Conservation (phyloP, 2,329 filamentous ascomycete species). For the Colletotrichum navitas region DNA sequence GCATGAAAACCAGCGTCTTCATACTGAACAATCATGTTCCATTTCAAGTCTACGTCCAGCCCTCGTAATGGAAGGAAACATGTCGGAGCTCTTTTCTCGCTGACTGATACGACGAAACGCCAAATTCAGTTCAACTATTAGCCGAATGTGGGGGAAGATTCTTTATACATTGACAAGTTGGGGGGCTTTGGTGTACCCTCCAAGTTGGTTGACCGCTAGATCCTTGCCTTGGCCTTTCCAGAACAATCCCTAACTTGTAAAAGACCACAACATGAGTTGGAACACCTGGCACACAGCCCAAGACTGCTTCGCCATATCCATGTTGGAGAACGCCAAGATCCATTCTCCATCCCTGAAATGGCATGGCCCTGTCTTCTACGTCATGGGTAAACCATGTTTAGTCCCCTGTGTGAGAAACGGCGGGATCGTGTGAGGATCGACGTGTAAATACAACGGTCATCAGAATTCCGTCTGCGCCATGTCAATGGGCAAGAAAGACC, state of each 20-base stretch:
- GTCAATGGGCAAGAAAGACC: not conserved
- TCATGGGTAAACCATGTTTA: not conserved
- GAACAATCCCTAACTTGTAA: not conserved
- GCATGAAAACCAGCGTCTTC: not conserved
- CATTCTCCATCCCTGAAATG: no score
- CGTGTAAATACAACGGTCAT: not conserved
- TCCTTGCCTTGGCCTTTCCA: not conserved
- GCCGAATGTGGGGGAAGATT: not conserved
- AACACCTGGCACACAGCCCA: not conserved
- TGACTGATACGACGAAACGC: not conserved
- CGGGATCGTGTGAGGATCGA: not conserved
- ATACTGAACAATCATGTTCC: not conserved
- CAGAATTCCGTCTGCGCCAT: no score
- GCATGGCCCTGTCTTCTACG: no score
- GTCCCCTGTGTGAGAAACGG: not conserved
- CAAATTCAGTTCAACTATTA: not conserved
- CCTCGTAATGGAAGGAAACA: not conserved
- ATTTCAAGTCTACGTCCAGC: not conserved
- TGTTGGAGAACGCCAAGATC: not conserved
- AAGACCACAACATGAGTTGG: not conserved
- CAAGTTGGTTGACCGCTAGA: not conserved
- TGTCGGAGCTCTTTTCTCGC: no score
- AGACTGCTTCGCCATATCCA: not conserved
- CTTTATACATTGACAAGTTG: no score
- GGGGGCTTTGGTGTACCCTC: no score